Conservation (phyloP, 163 green algal genomes). For the Prototheca wickerhamii region DNA sequence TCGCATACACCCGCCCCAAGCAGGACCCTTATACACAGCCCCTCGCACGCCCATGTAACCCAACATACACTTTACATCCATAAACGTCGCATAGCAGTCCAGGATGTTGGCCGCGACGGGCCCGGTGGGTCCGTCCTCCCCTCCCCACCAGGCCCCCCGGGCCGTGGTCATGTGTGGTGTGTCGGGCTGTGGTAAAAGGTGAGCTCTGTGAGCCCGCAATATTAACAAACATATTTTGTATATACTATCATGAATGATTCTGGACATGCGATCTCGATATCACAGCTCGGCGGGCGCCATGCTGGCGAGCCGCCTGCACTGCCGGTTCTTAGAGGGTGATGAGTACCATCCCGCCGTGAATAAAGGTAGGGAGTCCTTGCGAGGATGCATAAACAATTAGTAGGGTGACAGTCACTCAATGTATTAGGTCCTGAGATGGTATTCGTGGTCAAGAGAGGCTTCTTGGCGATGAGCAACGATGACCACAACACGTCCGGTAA, state of each 20-base stretch:
- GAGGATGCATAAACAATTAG: background rate
- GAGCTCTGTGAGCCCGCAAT: background rate
- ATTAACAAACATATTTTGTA: background rate
- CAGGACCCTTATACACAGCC: too few relatives aligned
- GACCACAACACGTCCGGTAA: too few relatives aligned
- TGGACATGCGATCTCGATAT: background rate
- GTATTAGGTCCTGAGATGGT: too few relatives aligned
- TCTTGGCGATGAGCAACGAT: background rate
- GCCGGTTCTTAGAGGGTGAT: slow-evolving; percentile 30
- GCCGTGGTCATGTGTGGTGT: background rate
- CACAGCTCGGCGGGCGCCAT: slow-evolving; percentile 21
- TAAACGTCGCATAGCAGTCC: too few relatives aligned
- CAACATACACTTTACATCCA: too few relatives aligned
- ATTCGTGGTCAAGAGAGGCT: background rate
- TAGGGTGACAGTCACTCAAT: too few relatives aligned
- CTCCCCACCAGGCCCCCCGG: too few relatives aligned
- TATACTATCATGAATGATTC: background rate
- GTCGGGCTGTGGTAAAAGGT: slow-evolving; percentile 3
- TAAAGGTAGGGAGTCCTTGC: slow-evolving; percentile 4
- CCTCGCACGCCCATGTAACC: too few relatives aligned
- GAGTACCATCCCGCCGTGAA: slow-evolving; percentile 19
- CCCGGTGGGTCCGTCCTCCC: too few relatives aligned
- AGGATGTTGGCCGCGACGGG: too few relatives aligned
- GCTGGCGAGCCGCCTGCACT: slow-evolving; percentile 15
- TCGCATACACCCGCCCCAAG: too few relatives aligned